These are phyloP conservation scores for Solanum hybrid DNA, from an alignment of 305 asterid genomes.

Conservation along the genomic window DNA sequence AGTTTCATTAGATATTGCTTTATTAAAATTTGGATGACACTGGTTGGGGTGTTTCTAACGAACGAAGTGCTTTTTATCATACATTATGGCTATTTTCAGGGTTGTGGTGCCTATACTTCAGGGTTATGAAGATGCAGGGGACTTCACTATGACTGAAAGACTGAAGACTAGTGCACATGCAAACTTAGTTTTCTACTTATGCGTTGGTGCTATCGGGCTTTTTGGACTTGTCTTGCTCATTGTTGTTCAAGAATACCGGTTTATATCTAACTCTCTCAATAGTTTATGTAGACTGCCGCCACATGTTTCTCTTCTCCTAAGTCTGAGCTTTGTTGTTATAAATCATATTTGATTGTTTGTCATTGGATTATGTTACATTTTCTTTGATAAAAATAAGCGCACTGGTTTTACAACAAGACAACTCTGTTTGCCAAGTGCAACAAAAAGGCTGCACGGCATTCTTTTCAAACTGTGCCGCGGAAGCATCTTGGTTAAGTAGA, in stretches of 20 bases:
- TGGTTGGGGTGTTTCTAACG: not conserved
- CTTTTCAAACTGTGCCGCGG: not conserved
- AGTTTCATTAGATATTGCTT: not conserved
- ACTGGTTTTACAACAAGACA: not conserved
- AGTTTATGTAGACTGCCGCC: not conserved
- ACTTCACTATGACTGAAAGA: constrained; percentile 52
- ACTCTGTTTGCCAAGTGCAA: constrained; percentile 2
- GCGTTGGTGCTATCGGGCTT: constrained; percentile 49
- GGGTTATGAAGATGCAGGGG: constrained; percentile 89
- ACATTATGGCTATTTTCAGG: constrained; percentile 52
- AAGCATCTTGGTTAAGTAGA: not conserved
- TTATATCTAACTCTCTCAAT: constrained; percentile 25
- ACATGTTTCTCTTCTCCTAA: not conserved
- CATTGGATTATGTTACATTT: not conserved
- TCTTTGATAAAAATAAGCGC: not conserved
- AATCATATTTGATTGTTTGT: not conserved
- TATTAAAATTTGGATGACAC: not conserved
- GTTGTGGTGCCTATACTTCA: constrained; percentile 71
- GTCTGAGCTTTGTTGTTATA: not conserved
- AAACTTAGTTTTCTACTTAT: constrained; percentile 50
- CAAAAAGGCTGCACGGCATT: not conserved
- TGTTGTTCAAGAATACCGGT: constrained; percentile 49
- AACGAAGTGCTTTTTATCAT: constrained; percentile 20
- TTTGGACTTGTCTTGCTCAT: constrained; percentile 51
- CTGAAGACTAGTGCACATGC: constrained; percentile 60